Evolutionary conservation across 2,329 filamentous ascomycete genomes (phyloP), one percentile per base, ranked within the genome.

Genomic region (Exophiala lecanii-corni): DNA sequence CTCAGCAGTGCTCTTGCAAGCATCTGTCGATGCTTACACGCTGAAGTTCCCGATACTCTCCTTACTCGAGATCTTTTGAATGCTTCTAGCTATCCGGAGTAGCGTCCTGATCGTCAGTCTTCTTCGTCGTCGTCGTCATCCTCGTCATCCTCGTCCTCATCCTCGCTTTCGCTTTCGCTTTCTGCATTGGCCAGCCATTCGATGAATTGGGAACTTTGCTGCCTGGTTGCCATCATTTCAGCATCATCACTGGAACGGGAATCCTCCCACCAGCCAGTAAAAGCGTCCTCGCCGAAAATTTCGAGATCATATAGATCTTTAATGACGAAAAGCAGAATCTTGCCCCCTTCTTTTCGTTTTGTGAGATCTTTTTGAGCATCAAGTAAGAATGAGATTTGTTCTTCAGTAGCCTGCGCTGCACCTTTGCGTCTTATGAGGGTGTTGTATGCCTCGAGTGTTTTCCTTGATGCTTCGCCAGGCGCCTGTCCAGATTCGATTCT

Each of bases 251-350:
- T 75, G 4, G 84, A 82, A 57, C 81, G 73, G 64, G 76, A 73
- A 62, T 94, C 84, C 15, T 73, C 77, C 89, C 89, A 97, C 92
- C 92, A 98, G 36, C 77, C 76, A 57, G 91, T 69, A 54, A 95
- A 86, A 0, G 85, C 89, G 31, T 96, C 89, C 59, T 95, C 88
- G 61, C 95, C 88, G 1, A 96, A 68, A 12, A 94, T 75, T 53
- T 97, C 92, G 36, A 85, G 66, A 53, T 85, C 80, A 61, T 94
- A 94, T 39, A 97, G 72, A 63, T 89, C 86, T 68, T 94, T 92
- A 54, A 88, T 77, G 55, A 88, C 71, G 28, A 82, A 86, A 3
- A 89, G 75, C 23, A 97, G 74, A 7, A 96, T 75, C 26, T 71
- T 65, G 58, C 83, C 76, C 3, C 80, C 81, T 49, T 79, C 81